Percentiles rank a stretch among this genome's conserved stretches.
These are phyloP conservation scores for Neopestalotiopsis rosae DNA, from an alignment of 2,329 filamentous ascomycete species.

Conservation along the genomic window DNA sequence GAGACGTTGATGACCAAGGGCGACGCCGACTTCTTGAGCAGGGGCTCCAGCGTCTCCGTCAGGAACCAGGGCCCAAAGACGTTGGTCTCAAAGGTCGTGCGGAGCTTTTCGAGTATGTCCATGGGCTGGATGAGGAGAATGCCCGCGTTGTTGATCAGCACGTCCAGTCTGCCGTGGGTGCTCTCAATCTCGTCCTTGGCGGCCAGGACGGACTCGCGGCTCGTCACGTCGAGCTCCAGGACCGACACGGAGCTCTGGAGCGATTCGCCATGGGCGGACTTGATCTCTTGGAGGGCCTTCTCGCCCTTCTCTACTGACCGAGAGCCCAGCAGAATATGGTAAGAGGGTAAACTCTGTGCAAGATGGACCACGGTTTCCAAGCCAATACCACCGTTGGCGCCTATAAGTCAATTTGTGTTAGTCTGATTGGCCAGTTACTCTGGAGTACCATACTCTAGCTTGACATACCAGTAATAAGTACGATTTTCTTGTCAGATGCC, in stretches of 20 bases:
- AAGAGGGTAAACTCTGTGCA: constrained; percentile 40
- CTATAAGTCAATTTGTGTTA: constrained; percentile 25
- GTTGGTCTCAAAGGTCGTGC: constrained; percentile 45
- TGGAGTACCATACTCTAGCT: neutral
- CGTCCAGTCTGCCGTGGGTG: constrained; percentile 35
- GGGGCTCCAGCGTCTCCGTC: constrained; percentile 34
- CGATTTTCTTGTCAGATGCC: constrained; percentile 31
- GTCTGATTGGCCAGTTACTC: neutral
- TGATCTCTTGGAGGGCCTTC: constrained; percentile 33
- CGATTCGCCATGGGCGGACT: constrained; percentile 48
- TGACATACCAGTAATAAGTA: constrained; percentile 37
- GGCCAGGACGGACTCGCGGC: constrained; percentile 32
- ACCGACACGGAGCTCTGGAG: constrained; percentile 61
- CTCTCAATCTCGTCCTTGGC: constrained; percentile 29
- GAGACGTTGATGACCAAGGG: constrained; percentile 46
- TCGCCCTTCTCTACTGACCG: constrained; percentile 43
- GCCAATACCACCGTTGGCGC: constrained; percentile 53
- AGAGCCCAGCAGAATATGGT: constrained; percentile 44
- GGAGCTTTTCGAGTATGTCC: constrained; percentile 39
- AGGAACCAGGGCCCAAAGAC: constrained; percentile 36
- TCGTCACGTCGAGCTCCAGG: constrained; percentile 26
- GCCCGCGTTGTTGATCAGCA: constrained; percentile 43
- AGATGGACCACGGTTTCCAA: constrained; percentile 43
- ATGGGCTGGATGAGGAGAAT: constrained; percentile 28
- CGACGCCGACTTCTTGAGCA: constrained; percentile 31